Conservation (phyloP, 2,329 filamentous ascomycete genomes). For the Fulvia fulva region DNA sequence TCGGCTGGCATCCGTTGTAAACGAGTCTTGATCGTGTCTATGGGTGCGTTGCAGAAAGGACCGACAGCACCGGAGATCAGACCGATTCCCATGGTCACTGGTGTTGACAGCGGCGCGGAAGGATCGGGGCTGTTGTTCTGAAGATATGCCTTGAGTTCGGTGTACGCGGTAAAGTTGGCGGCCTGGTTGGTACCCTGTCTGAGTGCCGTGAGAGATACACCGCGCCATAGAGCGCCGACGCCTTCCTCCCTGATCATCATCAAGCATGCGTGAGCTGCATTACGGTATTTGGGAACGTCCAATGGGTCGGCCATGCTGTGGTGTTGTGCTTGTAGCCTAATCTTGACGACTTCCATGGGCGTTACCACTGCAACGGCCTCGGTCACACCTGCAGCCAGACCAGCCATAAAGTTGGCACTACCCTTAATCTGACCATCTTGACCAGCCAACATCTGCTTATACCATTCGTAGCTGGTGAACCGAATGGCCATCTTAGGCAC, state of each 20-base stretch:
- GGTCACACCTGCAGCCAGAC: slow-evolving; percentile 86
- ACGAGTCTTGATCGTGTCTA: slow-evolving; percentile 98
- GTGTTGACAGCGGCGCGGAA: slow-evolving; percentile 67
- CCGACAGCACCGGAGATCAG: slow-evolving; percentile 92
- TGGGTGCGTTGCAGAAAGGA: slow-evolving; percentile 91
- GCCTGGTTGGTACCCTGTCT: slow-evolving; percentile 96
- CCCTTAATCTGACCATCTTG: slow-evolving; percentile 64
- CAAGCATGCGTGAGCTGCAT: slow-evolving; percentile 77
- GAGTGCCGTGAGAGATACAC: slow-evolving; percentile 87
- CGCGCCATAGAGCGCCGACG: slow-evolving; percentile 79
- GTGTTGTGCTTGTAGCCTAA: slow-evolving; percentile 94
- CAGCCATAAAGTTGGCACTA: slow-evolving; percentile 71
- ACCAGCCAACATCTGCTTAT: slow-evolving; percentile 79
- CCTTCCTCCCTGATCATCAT: slow-evolving; percentile 93
- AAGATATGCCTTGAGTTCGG: slow-evolving; percentile 79
- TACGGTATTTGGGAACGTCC: slow-evolving; percentile 94
- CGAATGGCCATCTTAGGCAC: slow-evolving; percentile 99
- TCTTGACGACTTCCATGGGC: slow-evolving; percentile 99
- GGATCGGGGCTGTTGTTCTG: slow-evolving; percentile 69
- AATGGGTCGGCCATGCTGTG: slow-evolving; percentile 97
- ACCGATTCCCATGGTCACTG: slow-evolving; percentile 87
- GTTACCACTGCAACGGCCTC: slow-evolving; percentile 96
- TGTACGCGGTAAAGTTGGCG: slow-evolving; percentile 97
- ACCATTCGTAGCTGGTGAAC: slow-evolving; percentile 94
- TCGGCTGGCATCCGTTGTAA: slow-evolving; percentile 85